Evolutionary conservation across 2,329 filamentous ascomycete species (phyloP).

Genomic region (Pyrenophora tritici-repentis): DNA sequence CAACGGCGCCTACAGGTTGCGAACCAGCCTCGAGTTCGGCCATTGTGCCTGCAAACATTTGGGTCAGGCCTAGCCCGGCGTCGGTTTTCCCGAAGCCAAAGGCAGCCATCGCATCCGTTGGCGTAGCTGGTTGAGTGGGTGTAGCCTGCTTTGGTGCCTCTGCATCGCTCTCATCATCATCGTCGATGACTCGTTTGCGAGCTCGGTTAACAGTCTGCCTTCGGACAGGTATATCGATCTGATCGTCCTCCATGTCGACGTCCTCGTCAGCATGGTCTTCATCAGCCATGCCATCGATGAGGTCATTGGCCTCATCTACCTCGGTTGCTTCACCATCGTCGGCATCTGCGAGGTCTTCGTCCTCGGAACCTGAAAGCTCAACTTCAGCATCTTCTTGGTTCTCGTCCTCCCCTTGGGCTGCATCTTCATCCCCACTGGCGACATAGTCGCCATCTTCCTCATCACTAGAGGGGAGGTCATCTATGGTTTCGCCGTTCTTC

Average conservation of each 20-base stretch:
- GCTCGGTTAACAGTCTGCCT: constrained; percentile 57
- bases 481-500: constrained; percentile 57
- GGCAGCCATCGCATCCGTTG: constrained; percentile 43
- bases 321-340: constrained; percentile 24
- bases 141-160: constrained; percentile 20
- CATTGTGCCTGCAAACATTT: constrained; percentile 91
- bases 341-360: constrained; percentile 36
- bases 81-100: constrained; percentile 48
- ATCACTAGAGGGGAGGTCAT: constrained; percentile 54
- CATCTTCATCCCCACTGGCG: constrained; percentile 53
- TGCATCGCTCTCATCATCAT: constrained; percentile 55
- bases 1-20: constrained; percentile 38
- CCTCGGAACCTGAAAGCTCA: constrained; percentile 34
- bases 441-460: constrained; percentile 61
- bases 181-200: constrained; percentile 65
- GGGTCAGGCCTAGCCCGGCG: constrained; percentile 71
- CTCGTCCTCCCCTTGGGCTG: constrained; percentile 47
- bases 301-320: constrained; percentile 34
- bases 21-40: constrained; percentile 60
- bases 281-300: constrained; percentile 51
- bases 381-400: constrained; percentile 36
- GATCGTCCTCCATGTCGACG: constrained; percentile 51
- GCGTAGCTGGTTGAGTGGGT: constrained; percentile 30
- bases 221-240: constrained; percentile 53
- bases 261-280: constrained; percentile 43